Conservation (phyloP, 805 yeast species). For the Yarrowia porcina region DNA sequence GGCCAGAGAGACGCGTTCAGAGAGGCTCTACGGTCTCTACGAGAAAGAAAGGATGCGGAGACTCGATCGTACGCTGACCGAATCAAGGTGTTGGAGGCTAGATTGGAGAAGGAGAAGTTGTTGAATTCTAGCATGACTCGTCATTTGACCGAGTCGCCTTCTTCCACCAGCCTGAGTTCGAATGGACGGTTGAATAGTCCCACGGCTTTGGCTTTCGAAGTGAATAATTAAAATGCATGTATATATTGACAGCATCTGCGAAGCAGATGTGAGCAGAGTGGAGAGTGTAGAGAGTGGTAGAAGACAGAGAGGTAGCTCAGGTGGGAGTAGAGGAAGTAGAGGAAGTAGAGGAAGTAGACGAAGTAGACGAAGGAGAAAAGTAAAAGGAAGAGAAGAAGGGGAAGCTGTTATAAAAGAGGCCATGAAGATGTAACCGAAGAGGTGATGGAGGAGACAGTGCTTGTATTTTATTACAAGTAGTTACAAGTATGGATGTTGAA, state of each 20-base stretch:
- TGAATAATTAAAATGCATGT: conserved; percentile 12
- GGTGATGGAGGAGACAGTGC: no score
- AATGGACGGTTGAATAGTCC: background rate
- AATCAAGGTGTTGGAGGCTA: conserved; percentile 34
- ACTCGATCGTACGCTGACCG: conserved; percentile 34
- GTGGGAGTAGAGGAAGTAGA: no score
- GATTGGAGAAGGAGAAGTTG: conserved; percentile 34
- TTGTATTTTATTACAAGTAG: no score
- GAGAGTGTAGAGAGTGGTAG: no score
- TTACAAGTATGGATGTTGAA: no score
- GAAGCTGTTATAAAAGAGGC: no score
- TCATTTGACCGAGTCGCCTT: conserved; percentile 11
- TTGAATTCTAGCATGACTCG: conserved; percentile 13
- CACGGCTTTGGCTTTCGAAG: background rate
- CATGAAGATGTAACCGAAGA: no score
- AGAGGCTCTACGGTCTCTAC: conserved; percentile 42
- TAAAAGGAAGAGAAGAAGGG: no score
- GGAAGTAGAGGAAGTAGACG: no score
- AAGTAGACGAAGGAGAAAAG: no score
- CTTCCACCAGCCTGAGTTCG: background rate
- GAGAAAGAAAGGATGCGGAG: conserved; percentile 42
- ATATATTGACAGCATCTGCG: no score
- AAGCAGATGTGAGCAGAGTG: background rate
- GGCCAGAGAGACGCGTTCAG: conserved; percentile 41
- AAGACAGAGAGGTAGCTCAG: no score